Evolutionary conservation across 2,329 filamentous ascomycete genomes (phyloP).

Genomic region (Trichophyton rubrum): DNA sequence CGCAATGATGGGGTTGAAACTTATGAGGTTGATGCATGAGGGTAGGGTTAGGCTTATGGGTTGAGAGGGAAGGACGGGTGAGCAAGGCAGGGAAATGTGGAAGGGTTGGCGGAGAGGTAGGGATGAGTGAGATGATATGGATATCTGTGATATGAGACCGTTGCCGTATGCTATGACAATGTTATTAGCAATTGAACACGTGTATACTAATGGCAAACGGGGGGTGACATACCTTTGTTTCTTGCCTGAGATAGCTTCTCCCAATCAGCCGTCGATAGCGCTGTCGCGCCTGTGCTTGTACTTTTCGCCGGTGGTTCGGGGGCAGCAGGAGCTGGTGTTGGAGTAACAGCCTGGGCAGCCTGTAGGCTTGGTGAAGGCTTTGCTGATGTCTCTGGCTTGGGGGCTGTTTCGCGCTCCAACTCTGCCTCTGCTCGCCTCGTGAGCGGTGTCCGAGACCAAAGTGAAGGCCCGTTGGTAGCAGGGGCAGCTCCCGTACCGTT

Average conservation of each 20-base stretch:
- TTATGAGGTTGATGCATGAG: constrained; percentile 52
- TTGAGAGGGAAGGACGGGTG: constrained; percentile 54
- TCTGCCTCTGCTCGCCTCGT: constrained; percentile 1
- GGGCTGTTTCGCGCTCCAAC: neutral
- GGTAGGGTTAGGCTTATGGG: constrained; percentile 61
- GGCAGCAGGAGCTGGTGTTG: neutral
- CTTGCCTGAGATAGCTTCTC: neutral
- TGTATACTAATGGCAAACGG: neutral
- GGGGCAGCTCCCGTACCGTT: neutral
- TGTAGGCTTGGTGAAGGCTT: neutral
- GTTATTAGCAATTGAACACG: neutral
- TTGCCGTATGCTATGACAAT: constrained; percentile 37
- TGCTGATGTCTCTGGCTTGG: neutral
- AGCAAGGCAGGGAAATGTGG: constrained; percentile 52
- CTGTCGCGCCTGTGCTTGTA: neutral
- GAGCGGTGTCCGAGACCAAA: neutral
- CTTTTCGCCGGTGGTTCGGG: neutral
- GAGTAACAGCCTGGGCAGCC: neutral
- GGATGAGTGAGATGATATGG: constrained; percentile 54
- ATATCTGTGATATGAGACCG: constrained; percentile 55
- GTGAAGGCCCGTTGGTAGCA: neutral
- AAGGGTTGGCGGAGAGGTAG: constrained; percentile 48
- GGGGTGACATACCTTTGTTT: neutral
- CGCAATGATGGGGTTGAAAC: constrained; percentile 56
- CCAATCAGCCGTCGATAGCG: neutral